A percentile compares a stretch with the other conserved stretches of the same genome.
Evolutionary conservation across 192 early-diverging fungal species (phyloP).

Genomic region (Backusella circina): DNA sequence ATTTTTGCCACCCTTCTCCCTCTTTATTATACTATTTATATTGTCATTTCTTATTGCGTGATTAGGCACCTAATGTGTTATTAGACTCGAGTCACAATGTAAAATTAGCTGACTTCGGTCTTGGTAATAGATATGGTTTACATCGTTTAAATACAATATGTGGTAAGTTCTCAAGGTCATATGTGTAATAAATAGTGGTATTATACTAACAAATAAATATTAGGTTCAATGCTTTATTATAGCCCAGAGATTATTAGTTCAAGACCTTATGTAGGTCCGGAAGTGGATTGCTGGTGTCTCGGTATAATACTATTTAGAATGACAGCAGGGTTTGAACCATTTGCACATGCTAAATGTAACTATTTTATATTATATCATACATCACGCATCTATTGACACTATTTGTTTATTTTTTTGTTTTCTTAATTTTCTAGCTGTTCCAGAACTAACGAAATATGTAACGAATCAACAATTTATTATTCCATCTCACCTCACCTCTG

Average conservation of each 20-base stretch:
- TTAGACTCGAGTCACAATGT: slow-evolving; percentile 67
- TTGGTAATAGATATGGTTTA: slow-evolving; percentile 79
- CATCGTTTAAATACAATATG: slow-evolving; percentile 81
- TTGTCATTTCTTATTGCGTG: neutral
- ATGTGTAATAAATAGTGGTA: neutral
- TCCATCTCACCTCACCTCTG: slow-evolving; percentile 31
- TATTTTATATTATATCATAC: neutral
- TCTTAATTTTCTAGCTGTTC: slow-evolving; percentile 22
- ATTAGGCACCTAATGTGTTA: slow-evolving; percentile 67
- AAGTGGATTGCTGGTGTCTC: slow-evolving; percentile 93
- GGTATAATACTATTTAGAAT: slow-evolving; percentile 88
- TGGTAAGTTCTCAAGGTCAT: slow-evolving; percentile 43
- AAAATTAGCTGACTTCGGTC: slow-evolving; percentile 90
- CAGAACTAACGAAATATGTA: slow-evolving; percentile 47
- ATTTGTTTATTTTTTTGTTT: slow-evolving; percentile 3
- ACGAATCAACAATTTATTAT: slow-evolving; percentile 34
- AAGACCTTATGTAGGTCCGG: slow-evolving; percentile 84
- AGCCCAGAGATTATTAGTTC: slow-evolving; percentile 88
- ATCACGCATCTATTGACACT: neutral
- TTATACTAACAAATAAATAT: slow-evolving; percentile 16
- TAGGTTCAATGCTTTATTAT: slow-evolving; percentile 80
- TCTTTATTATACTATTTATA: neutral
- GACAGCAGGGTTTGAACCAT: slow-evolving; percentile 49
- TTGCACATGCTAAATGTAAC: slow-evolving; percentile 37
- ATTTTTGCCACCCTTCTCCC: neutral